Percentiles rank a stretch among this genome's conserved stretches.
phyloP scores from a whole-genome alignment of 495 filamentous ascomycete genomes.

The Sabuloglossum arenarium region DNA sequence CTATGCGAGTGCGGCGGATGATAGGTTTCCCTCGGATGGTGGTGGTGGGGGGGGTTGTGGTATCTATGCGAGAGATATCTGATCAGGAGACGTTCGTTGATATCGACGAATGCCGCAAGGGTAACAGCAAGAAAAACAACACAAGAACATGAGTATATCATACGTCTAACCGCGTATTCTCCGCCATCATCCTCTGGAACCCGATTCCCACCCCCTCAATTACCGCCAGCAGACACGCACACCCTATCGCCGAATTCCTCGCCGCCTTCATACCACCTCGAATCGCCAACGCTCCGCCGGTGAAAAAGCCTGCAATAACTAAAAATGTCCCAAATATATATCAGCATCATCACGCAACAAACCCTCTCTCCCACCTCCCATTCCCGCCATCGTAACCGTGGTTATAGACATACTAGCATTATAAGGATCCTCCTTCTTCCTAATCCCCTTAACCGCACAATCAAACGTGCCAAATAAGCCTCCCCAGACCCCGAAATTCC shows the following conservation, averaged over 20 bases:
- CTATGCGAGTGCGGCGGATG: background rate
- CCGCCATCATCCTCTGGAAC: conserved; percentile 90
- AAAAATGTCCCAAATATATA: background rate
- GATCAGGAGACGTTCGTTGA: background rate
- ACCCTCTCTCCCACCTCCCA: background rate
- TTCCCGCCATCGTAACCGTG: background rate
- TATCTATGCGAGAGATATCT: background rate
- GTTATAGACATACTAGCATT: conserved; percentile 52
- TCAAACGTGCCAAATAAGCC: conserved; percentile 88
- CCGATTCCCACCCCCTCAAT: conserved; percentile 97
- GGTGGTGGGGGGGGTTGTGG: background rate
- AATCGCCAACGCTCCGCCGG: conserved; percentile 75
- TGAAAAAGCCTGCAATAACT: conserved; percentile 90
- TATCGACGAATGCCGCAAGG: background rate
- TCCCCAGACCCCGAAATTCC: conserved; percentile 97
- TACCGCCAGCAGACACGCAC: conserved; percentile 78
- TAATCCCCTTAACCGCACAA: conserved; percentile 88
- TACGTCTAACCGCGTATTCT: conserved; percentile 71
- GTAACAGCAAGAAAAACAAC: background rate
- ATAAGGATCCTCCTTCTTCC: conserved; percentile 94
- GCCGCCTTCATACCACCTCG: conserved; percentile 77
- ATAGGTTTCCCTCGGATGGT: background rate
- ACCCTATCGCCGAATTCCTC: conserved; percentile 86
- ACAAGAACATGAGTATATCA: conserved; percentile 1
- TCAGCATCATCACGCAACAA: background rate